Conservation (phyloP, 352 stramenopile species). For the Globisporangium polare region DNA sequence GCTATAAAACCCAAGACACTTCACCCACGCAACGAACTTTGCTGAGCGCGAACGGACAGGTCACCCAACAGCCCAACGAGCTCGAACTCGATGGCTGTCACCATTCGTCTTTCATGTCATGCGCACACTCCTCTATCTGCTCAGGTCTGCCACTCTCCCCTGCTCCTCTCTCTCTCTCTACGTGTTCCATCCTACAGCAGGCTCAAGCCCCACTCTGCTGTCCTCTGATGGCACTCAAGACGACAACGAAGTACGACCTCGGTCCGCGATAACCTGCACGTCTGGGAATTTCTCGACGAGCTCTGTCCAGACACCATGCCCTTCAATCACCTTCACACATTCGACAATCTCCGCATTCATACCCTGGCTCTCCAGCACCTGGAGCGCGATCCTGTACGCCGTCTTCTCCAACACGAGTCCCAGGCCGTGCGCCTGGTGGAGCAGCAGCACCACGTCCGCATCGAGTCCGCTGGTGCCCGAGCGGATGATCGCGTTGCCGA, state of each 20-base stretch:
- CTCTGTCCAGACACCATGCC: slow-evolving; percentile 22
- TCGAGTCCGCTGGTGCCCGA: slow-evolving; percentile 37
- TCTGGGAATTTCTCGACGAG: slow-evolving; percentile 33
- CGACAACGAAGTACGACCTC: neutral
- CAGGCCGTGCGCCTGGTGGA: slow-evolving; percentile 31
- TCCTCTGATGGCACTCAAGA: neutral
- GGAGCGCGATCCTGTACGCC: slow-evolving; percentile 45
- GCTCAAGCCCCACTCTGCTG: neutral
- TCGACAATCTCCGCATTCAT: slow-evolving; percentile 25
- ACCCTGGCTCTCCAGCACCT: slow-evolving; percentile 29
- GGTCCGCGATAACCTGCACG: slow-evolving; percentile 27
- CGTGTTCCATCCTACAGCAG: neutral
- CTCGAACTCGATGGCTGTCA: too few relatives aligned
- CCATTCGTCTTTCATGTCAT: too few relatives aligned
- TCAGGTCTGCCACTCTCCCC: too few relatives aligned
- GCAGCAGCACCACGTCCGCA: slow-evolving; percentile 40
- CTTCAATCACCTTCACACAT: slow-evolving; percentile 30
- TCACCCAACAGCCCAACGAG: too few relatives aligned
- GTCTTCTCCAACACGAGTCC: slow-evolving; percentile 34
- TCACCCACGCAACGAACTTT: too few relatives aligned
- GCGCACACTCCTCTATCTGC: too few relatives aligned
- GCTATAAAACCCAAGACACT: too few relatives aligned
- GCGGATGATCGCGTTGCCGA: slow-evolving; percentile 48
- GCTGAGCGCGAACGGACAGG: too few relatives aligned
- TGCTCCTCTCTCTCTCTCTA: neutral